Evolutionary conservation across 2,329 filamentous ascomycete species (phyloP).

Genomic region (Arthrobotrys musiformis): DNA sequence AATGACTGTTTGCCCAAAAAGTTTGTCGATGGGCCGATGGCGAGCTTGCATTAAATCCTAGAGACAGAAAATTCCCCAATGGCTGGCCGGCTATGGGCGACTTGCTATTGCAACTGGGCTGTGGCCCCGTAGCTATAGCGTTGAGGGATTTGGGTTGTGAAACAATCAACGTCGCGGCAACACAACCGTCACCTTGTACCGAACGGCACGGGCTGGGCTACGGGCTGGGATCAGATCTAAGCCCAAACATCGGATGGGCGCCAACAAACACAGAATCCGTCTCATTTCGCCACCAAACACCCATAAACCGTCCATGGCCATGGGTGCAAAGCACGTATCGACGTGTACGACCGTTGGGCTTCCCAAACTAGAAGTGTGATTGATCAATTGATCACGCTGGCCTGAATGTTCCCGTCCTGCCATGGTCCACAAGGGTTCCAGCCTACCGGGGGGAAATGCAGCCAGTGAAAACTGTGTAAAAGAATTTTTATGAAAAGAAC

Average conservation of each 20-base stretch:
- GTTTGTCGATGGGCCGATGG: background rate
- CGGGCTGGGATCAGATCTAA: background rate
- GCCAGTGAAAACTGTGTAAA: conserved; percentile 39
- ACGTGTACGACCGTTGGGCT: conserved; percentile 42
- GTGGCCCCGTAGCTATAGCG: no score
- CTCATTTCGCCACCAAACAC: conserved; percentile 27
- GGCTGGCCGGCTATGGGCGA: no score
- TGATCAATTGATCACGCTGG: conserved; percentile 25
- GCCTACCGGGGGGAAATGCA: background rate
- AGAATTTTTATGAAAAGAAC: conserved; percentile 7
- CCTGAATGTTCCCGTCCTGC: background rate
- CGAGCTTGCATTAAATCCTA: conserved; percentile 14
- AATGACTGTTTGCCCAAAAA: background rate
- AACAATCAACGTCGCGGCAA: conserved; percentile 41
- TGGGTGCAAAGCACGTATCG: conserved; percentile 18
- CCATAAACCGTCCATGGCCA: conserved; percentile 7
- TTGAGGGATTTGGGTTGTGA: conserved; percentile 4
- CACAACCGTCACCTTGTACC: background rate
- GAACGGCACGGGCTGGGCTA: conserved; percentile 2
- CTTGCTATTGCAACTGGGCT: no score
- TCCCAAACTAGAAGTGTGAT: conserved; percentile 36
- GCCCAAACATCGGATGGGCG: conserved; percentile 39
- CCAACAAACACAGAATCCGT: conserved; percentile 22
- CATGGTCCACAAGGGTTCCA: background rate
- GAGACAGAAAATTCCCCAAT: background rate